Evolutionary conservation across 1,284 basidiomycete species (phyloP).

Genomic region (Amylostereum areolatum): DNA sequence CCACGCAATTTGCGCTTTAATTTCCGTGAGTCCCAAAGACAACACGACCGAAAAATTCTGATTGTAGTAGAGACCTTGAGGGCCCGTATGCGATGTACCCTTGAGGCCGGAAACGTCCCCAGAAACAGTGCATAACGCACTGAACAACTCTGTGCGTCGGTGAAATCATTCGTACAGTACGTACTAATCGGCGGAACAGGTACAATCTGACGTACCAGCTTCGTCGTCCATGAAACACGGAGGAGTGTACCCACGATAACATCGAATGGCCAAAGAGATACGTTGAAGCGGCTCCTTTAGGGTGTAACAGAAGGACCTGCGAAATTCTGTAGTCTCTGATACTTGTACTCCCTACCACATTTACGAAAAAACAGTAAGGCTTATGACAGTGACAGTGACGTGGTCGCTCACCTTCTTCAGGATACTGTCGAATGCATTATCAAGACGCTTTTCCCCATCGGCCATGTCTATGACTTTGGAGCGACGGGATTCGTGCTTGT

Average conservation of each 20-base stretch:
- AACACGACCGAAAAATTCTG: not conserved
- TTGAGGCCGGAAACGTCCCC: not conserved
- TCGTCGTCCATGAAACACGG: too few relatives aligned
- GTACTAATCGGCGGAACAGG: too few relatives aligned
- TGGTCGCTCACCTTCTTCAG: not conserved
- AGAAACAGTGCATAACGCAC: not conserved
- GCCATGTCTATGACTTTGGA: not conserved
- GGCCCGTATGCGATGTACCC: not conserved
- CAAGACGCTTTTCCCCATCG: too few relatives aligned
- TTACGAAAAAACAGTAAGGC: not conserved
- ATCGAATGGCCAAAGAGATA: too few relatives aligned
- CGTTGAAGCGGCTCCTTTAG: too few relatives aligned
- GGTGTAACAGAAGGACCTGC: too few relatives aligned
- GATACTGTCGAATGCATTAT: not conserved
- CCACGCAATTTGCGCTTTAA: not conserved
- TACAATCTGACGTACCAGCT: too few relatives aligned
- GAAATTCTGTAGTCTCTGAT: not conserved
- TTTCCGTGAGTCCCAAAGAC: not conserved
- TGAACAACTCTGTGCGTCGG: not conserved
- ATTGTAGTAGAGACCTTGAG: not conserved
- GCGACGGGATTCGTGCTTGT: not conserved
- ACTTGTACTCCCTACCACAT: not conserved
- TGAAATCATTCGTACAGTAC: not conserved
- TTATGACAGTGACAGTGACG: too few relatives aligned
- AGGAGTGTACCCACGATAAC: too few relatives aligned